A percentile compares a stretch with the other conserved stretches of the same genome.
These are phyloP conservation scores for Cutaneotrichosporon dermatis DNA, from an alignment of 1,284 basidiomycete species.

Conservation along the genomic window DNA sequence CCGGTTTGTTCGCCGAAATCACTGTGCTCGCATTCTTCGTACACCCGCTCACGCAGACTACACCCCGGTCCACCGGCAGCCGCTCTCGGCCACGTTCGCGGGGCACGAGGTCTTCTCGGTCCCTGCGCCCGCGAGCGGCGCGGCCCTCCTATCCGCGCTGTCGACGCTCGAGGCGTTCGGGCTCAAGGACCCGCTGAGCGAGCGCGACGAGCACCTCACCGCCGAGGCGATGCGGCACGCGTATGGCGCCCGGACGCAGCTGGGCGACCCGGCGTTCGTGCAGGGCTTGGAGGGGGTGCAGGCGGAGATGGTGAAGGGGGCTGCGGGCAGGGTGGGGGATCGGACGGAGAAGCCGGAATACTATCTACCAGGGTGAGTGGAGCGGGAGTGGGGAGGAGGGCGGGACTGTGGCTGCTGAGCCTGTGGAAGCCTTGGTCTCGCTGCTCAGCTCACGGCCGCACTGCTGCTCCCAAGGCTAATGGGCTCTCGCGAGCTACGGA, in stretches of 20 bases:
- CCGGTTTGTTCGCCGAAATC: no score
- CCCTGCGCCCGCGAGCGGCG: constrained; percentile 42
- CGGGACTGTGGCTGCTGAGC: no score
- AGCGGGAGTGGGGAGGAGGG: no score
- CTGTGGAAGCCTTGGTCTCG: no score
- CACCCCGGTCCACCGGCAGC: constrained; percentile 23
- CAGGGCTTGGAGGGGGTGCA: constrained; percentile 27
- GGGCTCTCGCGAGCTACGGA: no score
- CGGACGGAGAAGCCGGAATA: not conserved
- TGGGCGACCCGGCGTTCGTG: constrained; percentile 41
- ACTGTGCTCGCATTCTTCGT: no score
- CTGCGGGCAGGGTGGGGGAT: not conserved
- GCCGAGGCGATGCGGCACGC: constrained; percentile 37
- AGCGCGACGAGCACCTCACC: constrained; percentile 28
- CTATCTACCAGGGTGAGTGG: constrained; percentile 3
- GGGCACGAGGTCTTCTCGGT: constrained; percentile 31
- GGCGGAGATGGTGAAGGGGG: constrained; percentile 18
- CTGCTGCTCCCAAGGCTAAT: no score
- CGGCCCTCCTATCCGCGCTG: constrained; percentile 36
- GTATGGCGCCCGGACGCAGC: constrained; percentile 36
- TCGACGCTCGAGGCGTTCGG: constrained; percentile 28
- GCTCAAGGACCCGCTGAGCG: constrained; percentile 12
- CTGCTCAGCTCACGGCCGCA: no score
- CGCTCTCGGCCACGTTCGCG: constrained; percentile 28
- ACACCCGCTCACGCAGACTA: constrained; percentile 30